A percentile compares a stretch with the other conserved stretches of the same genome.
phyloP scores from a whole-genome alignment of 257 asterid genomes.

The Primulina eburnea region DNA sequence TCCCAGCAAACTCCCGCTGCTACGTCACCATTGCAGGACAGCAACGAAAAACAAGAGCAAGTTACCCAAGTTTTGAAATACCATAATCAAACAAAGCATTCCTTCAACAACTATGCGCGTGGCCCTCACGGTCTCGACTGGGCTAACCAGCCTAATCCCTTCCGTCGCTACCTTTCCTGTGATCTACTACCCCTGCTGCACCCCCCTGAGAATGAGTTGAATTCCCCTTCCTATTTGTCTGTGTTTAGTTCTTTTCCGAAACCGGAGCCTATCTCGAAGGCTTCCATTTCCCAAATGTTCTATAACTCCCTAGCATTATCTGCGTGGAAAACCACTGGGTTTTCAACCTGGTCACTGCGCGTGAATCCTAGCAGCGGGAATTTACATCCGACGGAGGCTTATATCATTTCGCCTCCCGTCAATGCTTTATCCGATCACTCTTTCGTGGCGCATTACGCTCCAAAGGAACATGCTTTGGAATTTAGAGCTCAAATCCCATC shows the following conservation, averaged over 20 bases:
- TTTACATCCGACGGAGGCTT: slow-evolving; percentile 90
- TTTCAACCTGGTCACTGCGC: slow-evolving; percentile 89
- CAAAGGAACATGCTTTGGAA: slow-evolving; percentile 85
- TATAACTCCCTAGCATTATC: slow-evolving; percentile 72
- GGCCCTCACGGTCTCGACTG: slow-evolving; percentile 93
- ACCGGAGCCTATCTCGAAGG: slow-evolving; percentile 49
- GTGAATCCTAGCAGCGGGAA: slow-evolving; percentile 99
- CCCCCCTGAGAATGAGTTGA: slow-evolving; percentile 30
- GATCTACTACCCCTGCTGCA: slow-evolving; percentile 67
- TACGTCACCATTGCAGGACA: slow-evolving; percentile 15
- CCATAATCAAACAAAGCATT: slow-evolving; percentile 80
- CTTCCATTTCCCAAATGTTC: slow-evolving; percentile 63
- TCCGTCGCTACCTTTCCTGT: slow-evolving; percentile 76
- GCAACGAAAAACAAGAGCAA: slow-evolving; percentile 25
- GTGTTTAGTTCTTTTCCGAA: slow-evolving; percentile 47
- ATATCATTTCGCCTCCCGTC: slow-evolving; percentile 59
- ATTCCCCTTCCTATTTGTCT: slow-evolving; percentile 47
- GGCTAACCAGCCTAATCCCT: slow-evolving; percentile 97
- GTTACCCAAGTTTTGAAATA: slow-evolving; percentile 52
- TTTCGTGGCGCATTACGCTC: slow-evolving; percentile 85
- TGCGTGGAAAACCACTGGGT: slow-evolving; percentile 84
- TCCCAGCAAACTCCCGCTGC: slow-evolving; percentile 30
- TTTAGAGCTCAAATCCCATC: slow-evolving; percentile 59
- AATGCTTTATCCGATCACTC: slow-evolving; percentile 45
- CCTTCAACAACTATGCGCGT: slow-evolving; percentile 67